Base-by-base conservation (phyloP, 495 filamentous ascomycete genomes). In the Hypomontagnella submonticulosa region DNA sequence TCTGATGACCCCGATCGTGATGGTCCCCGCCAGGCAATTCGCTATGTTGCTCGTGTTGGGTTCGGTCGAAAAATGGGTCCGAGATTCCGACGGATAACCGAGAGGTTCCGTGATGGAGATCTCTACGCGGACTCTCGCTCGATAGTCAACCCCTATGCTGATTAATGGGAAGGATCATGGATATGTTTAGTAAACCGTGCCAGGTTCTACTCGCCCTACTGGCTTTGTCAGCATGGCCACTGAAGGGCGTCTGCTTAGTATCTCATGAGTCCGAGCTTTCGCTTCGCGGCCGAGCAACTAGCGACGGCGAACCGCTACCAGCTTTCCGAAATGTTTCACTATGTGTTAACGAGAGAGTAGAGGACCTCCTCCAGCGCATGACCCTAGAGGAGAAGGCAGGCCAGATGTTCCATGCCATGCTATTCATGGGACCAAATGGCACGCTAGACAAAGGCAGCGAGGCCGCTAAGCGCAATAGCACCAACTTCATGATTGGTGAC, bases 381-480 rank as follows among this genome's bases (percentile, higher is more conserved):
- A 88, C 84, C 0, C 74, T 86, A 36, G 79, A 85, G 54, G 87
- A 89, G 56, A 89, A 89, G 61, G 79, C 81, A 53, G 79, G 80
- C 5, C 86, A 88, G 71, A 79, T 89, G 71, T 81, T 85, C 47
- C 84, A 86, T 33, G 38, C 64, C 10, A 63, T 63, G 68, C 18
- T 71, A 18, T 57, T 36, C 27, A 44, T 57, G 59, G 68, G 68
- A 0, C 34, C 68, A 5, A 67, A 71, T 37, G 63, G 63, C 43
- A 68, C 68, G 3, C 16, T 71, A 13, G 64, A 71, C 42, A 10
- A 46, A 56, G 68, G 63, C 10, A 43, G 57, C 16, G 55, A 34
- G 12, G 38, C 40, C 10, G 15, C 16, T 5, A 13, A 12, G 13
- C 48, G 63, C 9, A 69, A 72, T 38, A 63, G 57, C 38, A 72